These are phyloP conservation scores for Coemansia asiatica DNA, from an alignment of 192 early-diverging fungal genomes.

Conservation along the genomic window DNA sequence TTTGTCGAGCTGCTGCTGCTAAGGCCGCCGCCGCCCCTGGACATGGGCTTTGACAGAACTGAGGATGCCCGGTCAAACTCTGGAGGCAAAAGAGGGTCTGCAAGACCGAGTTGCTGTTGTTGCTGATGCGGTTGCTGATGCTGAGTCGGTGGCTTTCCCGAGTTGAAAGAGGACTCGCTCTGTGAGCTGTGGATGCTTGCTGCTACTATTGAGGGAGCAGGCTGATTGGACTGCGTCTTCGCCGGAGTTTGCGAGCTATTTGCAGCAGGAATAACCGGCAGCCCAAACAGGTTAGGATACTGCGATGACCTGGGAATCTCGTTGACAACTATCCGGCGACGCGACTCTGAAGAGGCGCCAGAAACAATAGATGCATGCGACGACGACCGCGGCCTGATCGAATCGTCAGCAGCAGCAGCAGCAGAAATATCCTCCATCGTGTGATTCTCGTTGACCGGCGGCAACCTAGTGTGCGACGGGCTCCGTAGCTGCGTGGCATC, in stretches of 20 bases:
- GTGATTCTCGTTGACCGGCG: constrained; percentile 46
- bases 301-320: constrained; percentile 43
- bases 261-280: constrained; percentile 7
- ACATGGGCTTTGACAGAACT: constrained; percentile 17
- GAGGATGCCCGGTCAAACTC: constrained; percentile 21
- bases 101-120: constrained; percentile 5
- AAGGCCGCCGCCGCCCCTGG: not conserved
- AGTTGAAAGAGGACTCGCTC: constrained; percentile 38
- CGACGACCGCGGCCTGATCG: constrained; percentile 40
- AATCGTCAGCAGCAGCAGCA: not conserved
- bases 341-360: constrained; percentile 44
- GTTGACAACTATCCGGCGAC: constrained; percentile 47
- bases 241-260: not conserved
- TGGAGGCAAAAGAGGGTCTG: constrained; percentile 5
- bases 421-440: constrained; percentile 4
- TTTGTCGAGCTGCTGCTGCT: constrained; percentile 14
- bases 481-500: constrained; percentile 7
- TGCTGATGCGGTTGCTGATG: no score
- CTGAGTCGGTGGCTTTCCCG: constrained; percentile 17
- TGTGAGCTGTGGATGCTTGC: constrained; percentile 24
- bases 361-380: constrained; percentile 44
- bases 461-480: constrained; percentile 19
- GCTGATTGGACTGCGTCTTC: constrained; percentile 2
- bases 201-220: constrained; percentile 18
- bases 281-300: constrained; percentile 44